Base-by-base conservation (phyloP, 2,329 filamentous ascomycete species). In the Xylariales sp. region DNA sequence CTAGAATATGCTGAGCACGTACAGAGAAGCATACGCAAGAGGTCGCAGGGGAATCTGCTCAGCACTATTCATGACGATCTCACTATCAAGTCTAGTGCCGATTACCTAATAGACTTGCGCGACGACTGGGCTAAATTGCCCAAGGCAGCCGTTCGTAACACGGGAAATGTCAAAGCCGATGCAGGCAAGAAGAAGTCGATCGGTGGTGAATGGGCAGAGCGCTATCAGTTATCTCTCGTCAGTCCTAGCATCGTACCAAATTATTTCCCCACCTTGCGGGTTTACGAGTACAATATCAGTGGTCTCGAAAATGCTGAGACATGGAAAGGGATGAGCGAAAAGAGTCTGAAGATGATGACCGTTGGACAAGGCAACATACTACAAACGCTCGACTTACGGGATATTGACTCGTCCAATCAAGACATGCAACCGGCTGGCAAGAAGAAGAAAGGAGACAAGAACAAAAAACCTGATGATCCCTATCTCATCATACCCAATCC, bases 241-340 rank as follows among this genome's bases (percentile, higher is more conserved):
- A 78, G 83, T 32, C 87, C 91, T 1, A 97, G 90, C 55, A 70
- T 98, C 25, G 87, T 97, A 7, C 93, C 91, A 6, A 96, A 93
- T 55, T 95, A 88, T 61, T 93, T 90, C 47, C 93, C 91, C 0
- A 89, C 86, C 1, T 63, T 96, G 21, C 79, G 90, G n/a, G 75
- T 98, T n/a, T 71, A 91, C 47, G 88, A 95, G 54, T 98, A 97
- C 69, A 97, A 98, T 57, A 88, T 88, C 38, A 86, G 72, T 0
- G 88, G 88, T 0, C 59, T 95, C 4, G 84, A 88, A 46, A 53
- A 78, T 37, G 50, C 59, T 0, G 54, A 64, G 2, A 60, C 69
- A 2, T 79, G 76, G 74, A 41, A 46, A 15, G 52, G 57, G 12
- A n/a, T n/a, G n/a, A n/a, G n/a, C n/a, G n/a, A n/a, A n/a, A n/a